Base-by-base conservation (phyloP, 768 basidiomycete species). In the Holtermanniella nyarrowii region DNA sequence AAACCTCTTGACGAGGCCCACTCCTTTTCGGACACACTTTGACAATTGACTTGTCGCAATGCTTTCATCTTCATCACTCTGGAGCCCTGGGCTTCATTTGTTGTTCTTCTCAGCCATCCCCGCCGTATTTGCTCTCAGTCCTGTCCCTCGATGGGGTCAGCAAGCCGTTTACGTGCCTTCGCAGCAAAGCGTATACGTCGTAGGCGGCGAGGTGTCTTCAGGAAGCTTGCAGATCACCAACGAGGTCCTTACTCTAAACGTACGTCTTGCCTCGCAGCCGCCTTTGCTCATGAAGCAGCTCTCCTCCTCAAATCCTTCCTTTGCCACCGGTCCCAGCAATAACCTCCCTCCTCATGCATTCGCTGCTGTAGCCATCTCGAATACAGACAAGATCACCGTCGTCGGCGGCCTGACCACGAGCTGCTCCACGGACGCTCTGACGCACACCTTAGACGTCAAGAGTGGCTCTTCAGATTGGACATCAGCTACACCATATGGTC, bases 131-230 rank as follows among this genome's bases (percentile, higher is more conserved):
- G 65, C 60, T 14, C 22, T 46, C n/a, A 56, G 57, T 20, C 66
- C 66, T 31, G 56, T 56, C 48, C 63, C 59, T 39, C 55, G 70
- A 59, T 71, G 68, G 68, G 70, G 68, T 40, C 68, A 69, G 42
- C 58, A 68, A 50, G 65, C 70, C 16, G 66, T 68, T 18, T 69
- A 66, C 52, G 63, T 68, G n/a, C 50, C 55, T 5, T 53, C 57
- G 1, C 52, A 63, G 39, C 48, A 63, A 41, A 57, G 64, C 3
- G 65, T 71, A 59, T 71, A 69, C 46, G 57, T 68, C 26, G 56
- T 69, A 25, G 70, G 70, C 40, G 70, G 70, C 14, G 53, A 71
- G 51, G 59, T 68, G 26, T 39, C 43, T 1, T 43, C 52, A 2
- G 47, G 56, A 7, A 54, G 55, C 5, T 55, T 55, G 3, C 52